Evolutionary conservation across 306 rosid species (phyloP), one percentile per base, ranked within the genome.

Genomic region (Benincasa hispida): DNA sequence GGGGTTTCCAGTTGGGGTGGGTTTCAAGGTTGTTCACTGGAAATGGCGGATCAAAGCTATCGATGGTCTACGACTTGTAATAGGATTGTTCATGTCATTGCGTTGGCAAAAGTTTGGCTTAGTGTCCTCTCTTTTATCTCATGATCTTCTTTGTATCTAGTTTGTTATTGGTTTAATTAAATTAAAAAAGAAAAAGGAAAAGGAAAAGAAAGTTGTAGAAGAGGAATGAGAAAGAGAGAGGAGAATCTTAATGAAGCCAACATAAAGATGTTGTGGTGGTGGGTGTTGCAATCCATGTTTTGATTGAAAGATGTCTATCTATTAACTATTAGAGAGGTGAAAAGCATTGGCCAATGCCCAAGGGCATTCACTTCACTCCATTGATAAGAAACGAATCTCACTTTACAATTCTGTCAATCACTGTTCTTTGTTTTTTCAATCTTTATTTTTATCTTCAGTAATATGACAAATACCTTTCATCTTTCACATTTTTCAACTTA

Each of bases 351-450:
- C 17, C 12, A 21, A 65, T 2, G 51, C 45, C 5, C 45, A 35
- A n/a, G n/a, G n/a, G n/a, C 9, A 39, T 67, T 41, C 54, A 61
- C 68, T 61, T 68, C 35, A 41, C 35, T 19, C 75, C 75, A 42
- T 8, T 24, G 75, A 69, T 45, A 69, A 69, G 75, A 45, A 69
- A 11, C 57, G 75, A 42, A 69, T 69, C 75, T 69, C 73, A 18
- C 15, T 18, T 35, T 27, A 34, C 41, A 32, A 18, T 0, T 34
- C 47, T 34, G 47, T 7, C 25, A 63, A 35, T 63, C 6, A 60
- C 47, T 4, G 0, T 30, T 12, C 37, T 4, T 3, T 27, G 37
- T 1, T n/a, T 66, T 13, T 65, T 35, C 0, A 10, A 3, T 14
- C 24, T 32, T 13, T 0, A 0, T 55, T 8, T 10, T 22, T 22